Conservation (phyloP, 768 basidiomycete species). For the Boletellus ananiceps region DNA sequence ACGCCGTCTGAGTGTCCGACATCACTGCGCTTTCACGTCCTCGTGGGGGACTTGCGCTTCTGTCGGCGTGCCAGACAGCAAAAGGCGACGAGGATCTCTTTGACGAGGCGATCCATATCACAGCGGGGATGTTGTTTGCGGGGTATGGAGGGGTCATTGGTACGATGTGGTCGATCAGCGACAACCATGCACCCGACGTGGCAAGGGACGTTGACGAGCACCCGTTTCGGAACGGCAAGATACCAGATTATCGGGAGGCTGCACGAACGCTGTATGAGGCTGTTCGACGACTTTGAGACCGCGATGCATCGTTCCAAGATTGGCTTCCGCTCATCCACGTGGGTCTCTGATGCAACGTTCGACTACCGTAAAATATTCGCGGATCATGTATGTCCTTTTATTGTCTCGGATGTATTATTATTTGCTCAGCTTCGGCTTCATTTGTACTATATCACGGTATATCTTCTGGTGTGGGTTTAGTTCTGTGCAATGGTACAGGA, state of each 20-base stretch:
- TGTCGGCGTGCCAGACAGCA: neutral
- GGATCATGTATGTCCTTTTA: too few species aligned
- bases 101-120: constrained; percentile 39
- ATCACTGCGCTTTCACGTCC: neutral
- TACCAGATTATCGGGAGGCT: neutral
- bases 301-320: neutral
- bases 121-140: constrained; percentile 36
- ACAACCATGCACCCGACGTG: constrained; percentile 32
- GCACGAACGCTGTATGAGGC: neutral
- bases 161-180: constrained; percentile 42
- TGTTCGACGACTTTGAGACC: neutral
- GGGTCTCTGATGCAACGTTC: neutral
- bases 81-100: constrained; percentile 22
- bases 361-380: too few species aligned
- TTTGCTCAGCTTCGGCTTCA: too few species aligned
- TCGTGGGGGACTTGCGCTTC: neutral
- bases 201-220: constrained; percentile 29
- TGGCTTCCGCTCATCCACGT: neutral
- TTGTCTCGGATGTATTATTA: too few species aligned
- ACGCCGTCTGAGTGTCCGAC: neutral
- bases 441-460: too few species aligned
- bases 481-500: too few species aligned
- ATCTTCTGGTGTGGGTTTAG: too few species aligned
- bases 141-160: constrained; percentile 34
- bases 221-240: neutral